These are phyloP conservation scores for Sugiyamaella valdiviana DNA, from an alignment of 805 yeast genomes.

Conservation along the genomic window DNA sequence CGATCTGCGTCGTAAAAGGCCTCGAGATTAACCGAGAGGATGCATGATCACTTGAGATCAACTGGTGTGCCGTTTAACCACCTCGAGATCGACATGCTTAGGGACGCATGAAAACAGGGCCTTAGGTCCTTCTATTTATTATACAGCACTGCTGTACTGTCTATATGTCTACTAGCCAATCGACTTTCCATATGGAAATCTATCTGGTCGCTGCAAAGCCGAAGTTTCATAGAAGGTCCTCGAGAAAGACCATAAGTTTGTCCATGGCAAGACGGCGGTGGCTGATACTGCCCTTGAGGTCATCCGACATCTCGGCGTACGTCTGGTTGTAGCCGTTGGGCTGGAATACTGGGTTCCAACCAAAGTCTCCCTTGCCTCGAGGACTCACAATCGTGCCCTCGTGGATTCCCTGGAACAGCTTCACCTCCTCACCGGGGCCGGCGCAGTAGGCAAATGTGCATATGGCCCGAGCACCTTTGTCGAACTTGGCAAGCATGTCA, in stretches of 20 bases:
- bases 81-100: not conserved
- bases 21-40: not conserved
- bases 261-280: slow-evolving; percentile 83
- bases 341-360: slow-evolving; percentile 90
- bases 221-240: slow-evolving; percentile 7
- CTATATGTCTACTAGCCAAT: not conserved
- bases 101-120: too few species aligned
- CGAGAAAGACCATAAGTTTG: slow-evolving; percentile 52
- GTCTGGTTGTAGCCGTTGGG: slow-evolving; percentile 72
- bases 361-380: slow-evolving; percentile 77
- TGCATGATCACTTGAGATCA: not conserved
- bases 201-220: too few species aligned
- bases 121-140: too few species aligned
- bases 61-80: not conserved
- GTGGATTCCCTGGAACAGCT: slow-evolving; percentile 78
- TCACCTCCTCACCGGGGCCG: slow-evolving; percentile 67
- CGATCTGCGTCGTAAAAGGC: not conserved
- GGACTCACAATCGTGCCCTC: slow-evolving; percentile 71
- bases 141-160: not conserved
- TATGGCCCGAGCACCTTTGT: slow-evolving; percentile 78
- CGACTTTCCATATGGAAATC: not conserved
- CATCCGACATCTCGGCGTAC: slow-evolving; percentile 84
- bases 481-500: slow-evolving; percentile 72
- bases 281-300: slow-evolving; percentile 70
- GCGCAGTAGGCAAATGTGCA: slow-evolving; percentile 90